phyloP scores from a whole-genome alignment of 495 filamentous ascomycete genomes.

The Podospora anserina region DNA sequence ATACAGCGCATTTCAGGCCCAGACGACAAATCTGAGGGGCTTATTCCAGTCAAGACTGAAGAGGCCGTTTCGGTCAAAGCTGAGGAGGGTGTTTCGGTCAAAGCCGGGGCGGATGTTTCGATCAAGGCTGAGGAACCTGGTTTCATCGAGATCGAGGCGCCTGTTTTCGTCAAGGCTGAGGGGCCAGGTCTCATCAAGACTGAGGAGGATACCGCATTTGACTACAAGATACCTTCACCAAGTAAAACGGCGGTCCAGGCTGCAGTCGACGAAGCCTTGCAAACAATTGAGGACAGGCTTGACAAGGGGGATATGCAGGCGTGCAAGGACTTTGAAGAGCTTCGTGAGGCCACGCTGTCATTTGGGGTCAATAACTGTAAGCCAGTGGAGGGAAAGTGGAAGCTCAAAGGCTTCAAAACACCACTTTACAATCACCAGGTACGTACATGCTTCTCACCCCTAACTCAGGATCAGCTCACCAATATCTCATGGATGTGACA shows the following conservation, averaged over 20 bases:
- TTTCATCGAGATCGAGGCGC: no score
- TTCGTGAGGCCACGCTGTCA: not conserved
- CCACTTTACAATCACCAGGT: conserved; percentile 43
- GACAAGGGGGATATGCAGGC: not conserved
- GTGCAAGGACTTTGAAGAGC: not conserved
- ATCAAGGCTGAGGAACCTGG: no score
- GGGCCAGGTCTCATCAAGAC: not conserved
- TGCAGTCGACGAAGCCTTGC: not conserved
- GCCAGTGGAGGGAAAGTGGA: conserved; percentile 7
- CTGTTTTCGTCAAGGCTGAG: no score
- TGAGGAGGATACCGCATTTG: not conserved
- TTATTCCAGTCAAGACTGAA: not conserved
- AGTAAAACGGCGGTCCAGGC: not conserved
- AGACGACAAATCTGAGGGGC: not conserved
- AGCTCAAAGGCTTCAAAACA: conserved; percentile 34
- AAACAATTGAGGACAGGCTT: not conserved
- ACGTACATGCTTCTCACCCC: not conserved
- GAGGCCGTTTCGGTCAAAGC: no score
- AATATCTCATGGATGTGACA: conserved; percentile 30
- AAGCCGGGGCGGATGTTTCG: no score
- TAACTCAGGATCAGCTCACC: not conserved
- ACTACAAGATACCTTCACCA: not conserved
- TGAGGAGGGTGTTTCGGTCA: no score
- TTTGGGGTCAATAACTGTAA: conserved; percentile 7
- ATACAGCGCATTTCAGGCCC: not conserved